Evolutionary conservation across 2,329 filamentous ascomycete genomes (phyloP), one percentile per base, ranked within the genome.

Genomic region (Akanthomyces muscarius): DNA sequence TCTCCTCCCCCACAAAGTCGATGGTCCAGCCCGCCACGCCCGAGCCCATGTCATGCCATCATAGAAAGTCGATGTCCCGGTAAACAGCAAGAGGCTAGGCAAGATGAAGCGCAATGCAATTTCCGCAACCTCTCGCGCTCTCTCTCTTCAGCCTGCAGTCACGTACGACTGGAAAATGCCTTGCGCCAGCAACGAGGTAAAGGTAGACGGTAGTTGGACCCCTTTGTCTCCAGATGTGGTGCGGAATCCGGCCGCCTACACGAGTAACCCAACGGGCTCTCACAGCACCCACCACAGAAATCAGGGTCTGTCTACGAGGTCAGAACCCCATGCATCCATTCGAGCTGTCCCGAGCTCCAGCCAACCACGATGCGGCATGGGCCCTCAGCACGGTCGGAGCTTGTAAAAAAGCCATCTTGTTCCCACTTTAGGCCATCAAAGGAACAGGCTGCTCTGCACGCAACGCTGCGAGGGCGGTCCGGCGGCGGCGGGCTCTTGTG

Each of bases 161-260:
- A 8, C 16, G 23, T 30, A 38, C 44, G 56, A 59, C 33, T 41
- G 30, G 30, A 16, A 33, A 21, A 10, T 36, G 28, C 38, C 53
- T 14, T 8, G 23, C 28, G 25, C 41, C 36, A 47, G 8, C 18
- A 57, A 28, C n/a, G 13, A 30, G 33, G 14, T 8, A 10, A 42
- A 41, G 38, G 38, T 41, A 11, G 4, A 10, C 6, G 30, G 11
- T 14, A 53, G n/a, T 6, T 6, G 6, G 28, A 6, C 6, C 52
- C 21, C 52, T 18, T 10, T 41, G 52, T 18, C n/a, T 1, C n/a
- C 21, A 33, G 21, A 11, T 21, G 25, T 10, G 38, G 59, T 54
- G 59, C 59, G 59, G 59, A 61, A 61, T 61, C 41, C n/a, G 8
- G 41, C 59, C 59, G 59, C 48, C 18, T 47, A 54, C 59, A 61